These are phyloP conservation scores for Inosperma sp. DNA, from an alignment of 768 basidiomycete genomes.

Conservation along the genomic window DNA sequence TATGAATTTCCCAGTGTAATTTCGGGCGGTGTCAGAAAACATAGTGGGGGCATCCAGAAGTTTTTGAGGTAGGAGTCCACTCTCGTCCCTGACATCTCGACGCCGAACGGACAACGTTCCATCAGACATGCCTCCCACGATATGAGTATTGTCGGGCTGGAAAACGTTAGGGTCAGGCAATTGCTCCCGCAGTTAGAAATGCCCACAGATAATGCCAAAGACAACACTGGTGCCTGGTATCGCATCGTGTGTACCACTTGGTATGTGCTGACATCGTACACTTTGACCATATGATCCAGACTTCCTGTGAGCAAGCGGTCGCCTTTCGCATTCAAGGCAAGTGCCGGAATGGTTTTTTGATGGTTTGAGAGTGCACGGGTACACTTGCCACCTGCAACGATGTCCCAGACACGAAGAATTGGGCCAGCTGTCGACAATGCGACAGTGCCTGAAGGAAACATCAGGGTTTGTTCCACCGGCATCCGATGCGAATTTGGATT, in stretches of 20 bases:
- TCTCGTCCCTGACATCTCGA: constrained; percentile 72
- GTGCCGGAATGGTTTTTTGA: constrained; percentile 92
- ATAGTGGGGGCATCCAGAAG: constrained; percentile 11
- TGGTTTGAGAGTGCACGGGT: constrained; percentile 92
- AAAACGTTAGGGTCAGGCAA: constrained; percentile 11
- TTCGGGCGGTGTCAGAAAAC: constrained; percentile 12
- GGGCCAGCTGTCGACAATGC: constrained; percentile 87
- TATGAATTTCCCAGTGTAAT: constrained; percentile 39
- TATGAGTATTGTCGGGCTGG: constrained; percentile 94
- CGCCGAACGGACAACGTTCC: constrained; percentile 96
- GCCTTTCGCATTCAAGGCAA: constrained; percentile 73
- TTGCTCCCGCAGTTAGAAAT: neutral
- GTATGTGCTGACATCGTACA: constrained; percentile 92
- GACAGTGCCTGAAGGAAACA: constrained; percentile 86
- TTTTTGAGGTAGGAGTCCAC: constrained; percentile 24
- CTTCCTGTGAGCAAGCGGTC: constrained; percentile 83
- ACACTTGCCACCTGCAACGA: constrained; percentile 87
- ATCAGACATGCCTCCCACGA: constrained; percentile 96
- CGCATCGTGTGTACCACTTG: constrained; percentile 98
- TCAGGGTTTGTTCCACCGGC: constrained; percentile 89
- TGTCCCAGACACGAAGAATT: constrained; percentile 91
- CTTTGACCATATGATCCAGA: constrained; percentile 97
- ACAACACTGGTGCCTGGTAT: constrained; percentile 89
- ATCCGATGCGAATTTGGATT: constrained; percentile 31
- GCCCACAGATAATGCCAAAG: constrained; percentile 86